A percentile compares a stretch with the other conserved stretches of the same genome.
Conservation (phyloP, 441 rosid species). For the Erodium trifolium region DNA sequence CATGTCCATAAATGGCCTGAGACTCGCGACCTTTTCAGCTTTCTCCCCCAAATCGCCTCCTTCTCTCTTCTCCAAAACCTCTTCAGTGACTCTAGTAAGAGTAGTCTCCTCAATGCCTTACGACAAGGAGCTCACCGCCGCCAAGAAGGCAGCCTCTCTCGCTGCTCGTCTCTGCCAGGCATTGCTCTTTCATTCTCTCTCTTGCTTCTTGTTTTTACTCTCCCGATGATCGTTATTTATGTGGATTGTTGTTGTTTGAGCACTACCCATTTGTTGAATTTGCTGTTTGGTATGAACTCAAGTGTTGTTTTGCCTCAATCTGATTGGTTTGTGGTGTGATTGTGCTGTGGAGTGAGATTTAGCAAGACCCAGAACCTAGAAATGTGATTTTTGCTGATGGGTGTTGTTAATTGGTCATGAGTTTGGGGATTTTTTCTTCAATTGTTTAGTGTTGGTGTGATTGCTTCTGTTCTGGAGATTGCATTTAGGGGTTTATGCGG, state of each 20-base stretch:
- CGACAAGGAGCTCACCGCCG: conserved; percentile 70
- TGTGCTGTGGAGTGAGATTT: background rate
- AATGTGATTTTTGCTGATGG: background rate
- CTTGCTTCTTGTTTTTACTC: background rate
- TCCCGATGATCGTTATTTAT: background rate
- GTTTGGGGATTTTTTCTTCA: background rate
- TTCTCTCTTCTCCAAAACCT: conserved; percentile 11
- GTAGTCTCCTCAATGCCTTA: conserved; percentile 42
- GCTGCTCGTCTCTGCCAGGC: conserved; percentile 94
- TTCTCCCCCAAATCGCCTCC: background rate
- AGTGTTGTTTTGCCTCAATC: background rate
- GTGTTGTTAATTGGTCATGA: background rate
- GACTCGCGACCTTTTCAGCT: conserved; percentile 3
- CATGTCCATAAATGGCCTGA: conserved; percentile 4
- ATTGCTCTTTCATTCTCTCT: conserved; percentile 3
- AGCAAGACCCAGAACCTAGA: background rate
- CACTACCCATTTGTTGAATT: conserved; percentile 1
- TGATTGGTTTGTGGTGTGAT: background rate
- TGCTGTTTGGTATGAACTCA: conserved; percentile 6
- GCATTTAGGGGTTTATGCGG: background rate
- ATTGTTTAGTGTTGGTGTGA: background rate
- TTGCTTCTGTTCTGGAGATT: background rate
- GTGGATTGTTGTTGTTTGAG: conserved; percentile 10
- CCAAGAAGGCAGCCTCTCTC: conserved; percentile 76
- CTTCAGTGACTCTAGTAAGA: conserved; percentile 15